Evolutionary conservation across 2,329 filamentous ascomycete genomes (phyloP).

Genomic region (Zymoseptoria pseudotritici): DNA sequence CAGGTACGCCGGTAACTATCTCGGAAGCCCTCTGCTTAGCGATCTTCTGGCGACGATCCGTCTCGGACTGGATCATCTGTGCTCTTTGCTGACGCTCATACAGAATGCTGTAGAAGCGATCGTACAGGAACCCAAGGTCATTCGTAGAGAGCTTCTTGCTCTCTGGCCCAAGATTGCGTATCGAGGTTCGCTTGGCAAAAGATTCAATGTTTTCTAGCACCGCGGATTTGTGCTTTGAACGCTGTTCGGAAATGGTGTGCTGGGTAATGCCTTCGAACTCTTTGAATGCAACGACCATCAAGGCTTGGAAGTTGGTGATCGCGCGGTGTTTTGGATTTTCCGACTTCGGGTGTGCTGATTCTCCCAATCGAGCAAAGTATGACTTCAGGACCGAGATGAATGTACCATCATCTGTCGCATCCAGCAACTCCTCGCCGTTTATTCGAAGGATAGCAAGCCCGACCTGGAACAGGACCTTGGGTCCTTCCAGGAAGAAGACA

Average conservation of each 20-base stretch:
- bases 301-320: slow-evolving; percentile 91
- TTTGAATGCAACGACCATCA: slow-evolving; percentile 99
- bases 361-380: slow-evolving; percentile 87
- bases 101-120: slow-evolving; percentile 84
- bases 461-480: slow-evolving; percentile 95
- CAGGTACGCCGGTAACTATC: slow-evolving; percentile 41
- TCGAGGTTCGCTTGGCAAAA: slow-evolving; percentile 93
- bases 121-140: slow-evolving; percentile 84
- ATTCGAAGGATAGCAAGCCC: slow-evolving; percentile 94
- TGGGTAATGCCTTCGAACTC: slow-evolving; percentile 96
- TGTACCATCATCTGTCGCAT: slow-evolving; percentile 87
- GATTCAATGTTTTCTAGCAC: slow-evolving; percentile 94
- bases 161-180: slow-evolving; percentile 89
- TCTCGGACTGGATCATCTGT: slow-evolving; percentile 62
- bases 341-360: slow-evolving; percentile 90
- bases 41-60: slow-evolving; percentile 58
- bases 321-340: slow-evolving; percentile 91
- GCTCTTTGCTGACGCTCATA: slow-evolving; percentile 87
- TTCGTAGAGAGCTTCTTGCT: slow-evolving; percentile 83
- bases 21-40: slow-evolving; percentile 48
- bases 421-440: slow-evolving; percentile 90
- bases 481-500: slow-evolving; percentile 96
- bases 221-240: slow-evolving; percentile 85
- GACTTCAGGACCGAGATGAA: slow-evolving; percentile 95
- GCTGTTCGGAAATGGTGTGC: slow-evolving; percentile 78